Evolutionary conservation across 2,329 filamentous ascomycete genomes (phyloP), one percentile per base, ranked within the genome.

Genomic region (Colletotrichum tropicicola): DNA sequence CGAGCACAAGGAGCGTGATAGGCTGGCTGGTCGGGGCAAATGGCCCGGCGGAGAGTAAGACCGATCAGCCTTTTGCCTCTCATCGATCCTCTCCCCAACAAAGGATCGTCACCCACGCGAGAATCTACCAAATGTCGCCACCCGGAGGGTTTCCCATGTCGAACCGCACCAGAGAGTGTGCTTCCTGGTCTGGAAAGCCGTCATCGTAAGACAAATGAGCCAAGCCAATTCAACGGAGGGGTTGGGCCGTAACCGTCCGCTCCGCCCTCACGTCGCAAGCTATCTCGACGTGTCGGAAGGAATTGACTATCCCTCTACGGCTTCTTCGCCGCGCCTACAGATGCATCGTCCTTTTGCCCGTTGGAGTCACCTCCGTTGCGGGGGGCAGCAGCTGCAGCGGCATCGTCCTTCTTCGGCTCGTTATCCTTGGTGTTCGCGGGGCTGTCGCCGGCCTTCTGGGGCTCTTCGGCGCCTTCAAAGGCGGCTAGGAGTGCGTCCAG

Each of bases 401-500:
- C 28, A 21, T 59, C 35, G 53, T 37, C n/a, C 15, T 45, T 47
- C 37, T 55, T 63, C 6, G 45, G 21, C 19, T 58, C 28, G 13
- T 63, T 5, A 15, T 44, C 17, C 30, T 44, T 23, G 21, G 45
- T 27, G 21, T 37, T 37, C 27, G 30, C 30, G 23, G 23, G 13
- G 10, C 17, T 25, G 21, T 52, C 32, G 13, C 7, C 15, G 2
- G 17, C 21, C 23, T 45, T 41, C n/a, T 15, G 23, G 28, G 41
- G 25, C 23, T 49, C 53, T 9, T 59, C 59, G 25, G 39, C 19
- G 15, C 68, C 71, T 59, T 84, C 85, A 51, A 87, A 75, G 23
- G 80, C 80, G 15, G 82, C 83, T 21, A 89, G 78, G 21, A 89
- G 76, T 64, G 79, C 80, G 65, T 88, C 85, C n/a, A 89, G 79